Conservation (phyloP, 352 stramenopile genomes). For the Globisporangium lucens region DNA sequence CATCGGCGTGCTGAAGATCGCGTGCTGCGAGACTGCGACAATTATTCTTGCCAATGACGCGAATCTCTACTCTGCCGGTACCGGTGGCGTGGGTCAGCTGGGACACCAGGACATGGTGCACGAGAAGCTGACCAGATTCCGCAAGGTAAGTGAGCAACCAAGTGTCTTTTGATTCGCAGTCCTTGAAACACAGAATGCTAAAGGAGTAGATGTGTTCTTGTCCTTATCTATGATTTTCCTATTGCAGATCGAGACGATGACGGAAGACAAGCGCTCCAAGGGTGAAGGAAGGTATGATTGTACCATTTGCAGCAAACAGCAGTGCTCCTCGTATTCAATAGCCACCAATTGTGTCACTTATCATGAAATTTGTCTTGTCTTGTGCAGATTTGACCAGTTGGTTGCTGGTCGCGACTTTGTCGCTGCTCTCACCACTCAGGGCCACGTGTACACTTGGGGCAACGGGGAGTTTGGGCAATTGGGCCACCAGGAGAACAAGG, state of each 20-base stretch:
- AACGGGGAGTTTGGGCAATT: constrained; percentile 75
- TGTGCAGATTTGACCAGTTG: constrained; percentile 51
- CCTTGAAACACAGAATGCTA: background rate
- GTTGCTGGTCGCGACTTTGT: constrained; percentile 59
- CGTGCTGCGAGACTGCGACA: constrained; percentile 58
- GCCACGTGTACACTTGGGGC: constrained; percentile 79
- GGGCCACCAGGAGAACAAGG: constrained; percentile 84
- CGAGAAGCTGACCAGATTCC: constrained; percentile 76
- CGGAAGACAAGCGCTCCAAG: constrained; percentile 74
- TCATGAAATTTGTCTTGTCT: constrained; percentile 2
- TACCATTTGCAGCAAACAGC: background rate
- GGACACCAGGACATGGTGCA: constrained; percentile 77
- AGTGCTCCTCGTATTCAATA: background rate
- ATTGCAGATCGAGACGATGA: constrained; percentile 56
- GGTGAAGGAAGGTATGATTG: constrained; percentile 57
- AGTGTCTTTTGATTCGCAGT: background rate
- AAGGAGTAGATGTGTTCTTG: background rate
- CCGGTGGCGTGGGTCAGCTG: constrained; percentile 52
- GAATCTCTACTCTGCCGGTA: constrained; percentile 76
- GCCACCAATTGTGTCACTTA: no score
- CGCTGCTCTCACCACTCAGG: constrained; percentile 47
- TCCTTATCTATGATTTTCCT: background rate
- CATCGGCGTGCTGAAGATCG: constrained; percentile 62
- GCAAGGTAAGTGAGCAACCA: constrained; percentile 36
- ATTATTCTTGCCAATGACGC: constrained; percentile 64